phyloP scores from a whole-genome alignment of 73 alveolate species.

The Tetrahymena elliotti region DNA sequence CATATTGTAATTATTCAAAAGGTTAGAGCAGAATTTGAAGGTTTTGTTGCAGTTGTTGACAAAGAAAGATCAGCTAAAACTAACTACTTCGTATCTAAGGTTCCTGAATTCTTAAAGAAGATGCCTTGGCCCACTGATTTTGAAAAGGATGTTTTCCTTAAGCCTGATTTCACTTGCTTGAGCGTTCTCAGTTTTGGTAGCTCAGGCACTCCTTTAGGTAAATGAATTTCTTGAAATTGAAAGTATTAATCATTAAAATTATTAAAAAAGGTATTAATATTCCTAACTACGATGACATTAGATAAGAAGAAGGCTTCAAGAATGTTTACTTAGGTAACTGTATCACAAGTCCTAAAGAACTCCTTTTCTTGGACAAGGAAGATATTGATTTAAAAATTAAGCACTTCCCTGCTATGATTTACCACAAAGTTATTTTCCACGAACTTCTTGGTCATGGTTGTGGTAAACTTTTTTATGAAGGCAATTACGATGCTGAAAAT shows the following conservation, averaged over 20 bases:
- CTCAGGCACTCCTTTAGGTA: constrained; percentile 68
- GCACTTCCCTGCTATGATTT: neutral
- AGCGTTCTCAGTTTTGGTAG: constrained; percentile 82
- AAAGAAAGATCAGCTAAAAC: constrained; percentile 67
- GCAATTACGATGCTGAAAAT: constrained; percentile 64
- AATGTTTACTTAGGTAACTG: constrained; percentile 76
- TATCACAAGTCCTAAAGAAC: constrained; percentile 49
- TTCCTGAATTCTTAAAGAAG: constrained; percentile 58
- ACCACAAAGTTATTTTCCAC: constrained; percentile 70
- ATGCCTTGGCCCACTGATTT: constrained; percentile 95
- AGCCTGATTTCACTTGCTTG: constrained; percentile 81
- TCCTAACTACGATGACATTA: constrained; percentile 90
- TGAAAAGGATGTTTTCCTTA: constrained; percentile 72
- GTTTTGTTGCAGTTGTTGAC: constrained; percentile 89
- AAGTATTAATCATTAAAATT: neutral
- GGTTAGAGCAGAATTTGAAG: constrained; percentile 90
- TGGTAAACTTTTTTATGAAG: constrained; percentile 78
- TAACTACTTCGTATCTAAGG: constrained; percentile 62
- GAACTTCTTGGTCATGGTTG: constrained; percentile 92
- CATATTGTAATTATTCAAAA: neutral
- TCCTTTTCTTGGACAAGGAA: neutral
- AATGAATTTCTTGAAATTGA: neutral
- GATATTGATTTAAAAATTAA: neutral
- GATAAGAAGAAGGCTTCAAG: constrained; percentile 81
- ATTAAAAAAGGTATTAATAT: constrained; percentile 66